Base-by-base conservation (phyloP, 306 rosid genomes). In the Urtica urens region DNA sequence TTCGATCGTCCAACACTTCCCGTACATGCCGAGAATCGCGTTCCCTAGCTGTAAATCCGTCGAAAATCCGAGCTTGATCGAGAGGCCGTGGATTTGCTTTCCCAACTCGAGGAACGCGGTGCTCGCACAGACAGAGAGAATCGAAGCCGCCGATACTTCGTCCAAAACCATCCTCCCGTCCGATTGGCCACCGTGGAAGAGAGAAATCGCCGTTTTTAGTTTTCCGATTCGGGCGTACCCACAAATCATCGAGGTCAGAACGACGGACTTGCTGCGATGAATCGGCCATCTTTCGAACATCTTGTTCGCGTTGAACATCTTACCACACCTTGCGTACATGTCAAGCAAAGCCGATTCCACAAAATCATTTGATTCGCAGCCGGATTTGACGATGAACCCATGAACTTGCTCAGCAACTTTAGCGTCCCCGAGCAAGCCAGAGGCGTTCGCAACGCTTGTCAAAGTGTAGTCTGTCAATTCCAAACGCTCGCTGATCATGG, bases 11-110 rank as follows among this genome's bases (percentile, higher is more conserved):
- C 86, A 79, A 47, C 93, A 88, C 76, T 88, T 81, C 10, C 72
- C 73, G 53, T 88, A 88, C 96, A 88, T 88, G 73, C 84, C 66
- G 26, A 81, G 59, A 38, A 73, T 40, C 28, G 90, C 86, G 74
- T 83, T 88, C 57, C 81, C 95, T 1, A 81, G 83, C 52, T 69
- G 71, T 46, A 73, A 16, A 68, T 84, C 74, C 58, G 72, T 49
- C 29, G 69, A 53, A 47, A 72, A 71, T 28, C 93, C 88, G 21
- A 34, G 60, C 63, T 87, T 87, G 38, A 78, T 28, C 60, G 63
- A 82, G 64, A 61, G 69, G 57, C 88, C 49, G 49, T 83, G 94
- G 22, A 83, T 78, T 76, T 83, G 94, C 69, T 78, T 76, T 38
- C 97, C 97, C 78, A 84, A 46, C 52, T 78, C 83, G 60, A 63